phyloP scores from a whole-genome alignment of 2,329 filamentous ascomycete species.

The Alternaria brassicicola region DNA sequence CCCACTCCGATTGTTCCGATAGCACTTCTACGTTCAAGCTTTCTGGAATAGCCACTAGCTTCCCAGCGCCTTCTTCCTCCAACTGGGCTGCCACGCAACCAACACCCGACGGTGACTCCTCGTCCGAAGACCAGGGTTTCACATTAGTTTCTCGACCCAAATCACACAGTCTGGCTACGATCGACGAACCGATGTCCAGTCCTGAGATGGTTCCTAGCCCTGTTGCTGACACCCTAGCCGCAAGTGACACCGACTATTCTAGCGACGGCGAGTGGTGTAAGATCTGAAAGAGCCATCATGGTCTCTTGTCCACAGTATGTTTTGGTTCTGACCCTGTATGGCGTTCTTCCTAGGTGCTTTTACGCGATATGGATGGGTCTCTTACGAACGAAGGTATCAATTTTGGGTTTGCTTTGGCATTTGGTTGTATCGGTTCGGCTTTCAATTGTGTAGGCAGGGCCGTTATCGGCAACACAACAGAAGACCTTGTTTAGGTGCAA shows the following conservation, averaged over 20 bases:
- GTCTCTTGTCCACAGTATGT: neutral
- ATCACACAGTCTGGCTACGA: neutral
- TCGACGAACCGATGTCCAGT: conserved; percentile 16
- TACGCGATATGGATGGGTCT: neutral
- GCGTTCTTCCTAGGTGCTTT: neutral
- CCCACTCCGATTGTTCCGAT: neutral
- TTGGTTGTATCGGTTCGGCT: neutral
- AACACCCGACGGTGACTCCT: conserved; percentile 8
- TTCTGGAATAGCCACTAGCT: neutral
- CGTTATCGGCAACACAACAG: neutral
- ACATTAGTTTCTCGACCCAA: conserved; percentile 29
- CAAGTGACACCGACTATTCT: conserved; percentile 15
- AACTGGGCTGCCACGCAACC: neutral
- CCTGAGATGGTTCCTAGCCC: conserved; percentile 13
- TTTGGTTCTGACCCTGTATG: neutral
- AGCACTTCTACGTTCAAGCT: neutral
- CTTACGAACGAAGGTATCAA: neutral
- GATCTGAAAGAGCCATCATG: neutral
- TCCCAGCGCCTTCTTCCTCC: neutral
- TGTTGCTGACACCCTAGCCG: conserved; percentile 11
- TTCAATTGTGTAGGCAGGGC: neutral
- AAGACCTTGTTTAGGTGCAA: neutral
- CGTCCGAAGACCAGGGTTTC: conserved; percentile 34
- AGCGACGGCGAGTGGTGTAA: conserved; percentile 19
- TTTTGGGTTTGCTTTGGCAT: neutral